Conservation (phyloP, 768 basidiomycete genomes). For the Xerocomus spinulosus region DNA sequence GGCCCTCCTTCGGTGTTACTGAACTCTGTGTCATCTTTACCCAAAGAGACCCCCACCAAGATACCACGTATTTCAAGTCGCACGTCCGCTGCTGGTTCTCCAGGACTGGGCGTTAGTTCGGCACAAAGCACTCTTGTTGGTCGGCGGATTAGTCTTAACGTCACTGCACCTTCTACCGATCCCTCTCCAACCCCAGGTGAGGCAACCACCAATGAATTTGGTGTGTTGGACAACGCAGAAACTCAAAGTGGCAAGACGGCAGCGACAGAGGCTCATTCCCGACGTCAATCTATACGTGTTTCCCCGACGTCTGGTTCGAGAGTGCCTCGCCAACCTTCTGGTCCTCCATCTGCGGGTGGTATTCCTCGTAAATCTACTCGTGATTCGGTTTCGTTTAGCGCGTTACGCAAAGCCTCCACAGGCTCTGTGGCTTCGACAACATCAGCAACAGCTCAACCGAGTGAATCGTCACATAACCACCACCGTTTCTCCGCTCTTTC, state of each 20-base stretch:
- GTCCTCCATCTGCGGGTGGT: conserved; percentile 40
- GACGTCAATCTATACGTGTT: conserved; percentile 54
- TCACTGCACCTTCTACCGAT: conserved; percentile 54
- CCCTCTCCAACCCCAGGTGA: conserved; percentile 53
- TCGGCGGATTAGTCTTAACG: conserved; percentile 64
- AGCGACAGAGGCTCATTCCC: conserved; percentile 33
- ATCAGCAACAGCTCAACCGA: conserved; percentile 45
- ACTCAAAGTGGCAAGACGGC: conserved; percentile 38
- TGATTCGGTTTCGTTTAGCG: conserved; percentile 75
- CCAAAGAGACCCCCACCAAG: conserved; percentile 88
- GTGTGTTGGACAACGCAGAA: conserved; percentile 67
- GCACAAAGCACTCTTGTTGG: conserved; percentile 44
- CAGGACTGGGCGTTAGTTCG: conserved; percentile 60
- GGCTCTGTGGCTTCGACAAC: conserved; percentile 70
- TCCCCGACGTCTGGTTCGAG: conserved; percentile 63
- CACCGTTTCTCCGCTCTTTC: conserved; percentile 81
- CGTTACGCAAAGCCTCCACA: conserved; percentile 77
- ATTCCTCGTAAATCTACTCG: conserved; percentile 65
- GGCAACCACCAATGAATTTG: conserved; percentile 67
- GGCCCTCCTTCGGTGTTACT: conserved; percentile 48
- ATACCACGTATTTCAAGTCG: conserved; percentile 90
- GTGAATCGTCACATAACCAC: conserved; percentile 38
- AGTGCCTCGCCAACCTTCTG: conserved; percentile 61
- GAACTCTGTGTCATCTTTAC: conserved; percentile 47
- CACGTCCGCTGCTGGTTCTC: conserved; percentile 70